Conservation (phyloP, 2,329 filamentous ascomycete species). For the Pleurostoma richardsiae region DNA sequence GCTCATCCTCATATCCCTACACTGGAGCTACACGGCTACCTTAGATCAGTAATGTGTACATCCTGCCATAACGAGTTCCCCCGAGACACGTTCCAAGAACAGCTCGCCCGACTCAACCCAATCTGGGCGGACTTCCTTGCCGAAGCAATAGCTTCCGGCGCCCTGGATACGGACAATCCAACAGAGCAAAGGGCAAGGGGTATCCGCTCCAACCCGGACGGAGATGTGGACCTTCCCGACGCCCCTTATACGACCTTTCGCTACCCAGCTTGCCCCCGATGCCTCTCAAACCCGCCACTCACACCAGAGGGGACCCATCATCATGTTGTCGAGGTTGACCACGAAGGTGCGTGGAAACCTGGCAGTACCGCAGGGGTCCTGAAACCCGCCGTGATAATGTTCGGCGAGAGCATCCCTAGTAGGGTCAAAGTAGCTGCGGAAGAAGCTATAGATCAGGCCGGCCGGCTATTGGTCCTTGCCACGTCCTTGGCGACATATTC, state of each 20-base stretch:
- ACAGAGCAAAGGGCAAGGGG: constrained; percentile 62
- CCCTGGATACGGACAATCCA: constrained; percentile 72
- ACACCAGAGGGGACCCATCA: constrained; percentile 46
- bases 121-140: constrained; percentile 74
- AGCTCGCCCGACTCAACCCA: constrained; percentile 76
- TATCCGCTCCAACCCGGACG: constrained; percentile 85
- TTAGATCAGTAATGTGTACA: constrained; percentile 75
- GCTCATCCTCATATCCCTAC: constrained; percentile 73
- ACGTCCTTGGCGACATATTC: constrained; percentile 94
- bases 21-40: constrained; percentile 86
- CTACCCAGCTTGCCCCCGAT: constrained; percentile 84
- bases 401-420: constrained; percentile 78
- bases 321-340: constrained; percentile 63
- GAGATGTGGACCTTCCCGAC: constrained; percentile 84
- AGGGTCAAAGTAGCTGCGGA: constrained; percentile 73
- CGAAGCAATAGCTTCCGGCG: constrained; percentile 67
- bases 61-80: constrained; percentile 70
- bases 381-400: constrained; percentile 94
- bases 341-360: constrained; percentile 72
- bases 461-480: constrained; percentile 72
- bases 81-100: constrained; percentile 68
- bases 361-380: constrained; percentile 70
- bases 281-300: constrained; percentile 58
- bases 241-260: constrained; percentile 86
- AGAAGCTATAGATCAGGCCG: constrained; percentile 70